Evolutionary conservation across 2,329 filamentous ascomycete species (phyloP).

Genomic region (Xylaria sp.): DNA sequence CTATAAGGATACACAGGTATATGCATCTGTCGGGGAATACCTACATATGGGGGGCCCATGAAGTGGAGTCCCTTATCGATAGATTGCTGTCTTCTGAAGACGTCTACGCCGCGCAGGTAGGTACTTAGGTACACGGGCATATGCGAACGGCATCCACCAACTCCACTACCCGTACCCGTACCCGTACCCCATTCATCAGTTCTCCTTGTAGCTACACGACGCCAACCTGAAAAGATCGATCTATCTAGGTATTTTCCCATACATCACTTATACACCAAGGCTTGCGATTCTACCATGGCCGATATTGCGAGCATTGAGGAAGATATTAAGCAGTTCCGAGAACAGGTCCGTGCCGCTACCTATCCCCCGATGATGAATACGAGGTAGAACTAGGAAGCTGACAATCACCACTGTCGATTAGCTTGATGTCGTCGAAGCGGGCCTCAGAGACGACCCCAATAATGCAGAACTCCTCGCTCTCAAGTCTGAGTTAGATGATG

Average conservation of each 20-base stretch:
- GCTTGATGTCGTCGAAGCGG: conserved; percentile 78
- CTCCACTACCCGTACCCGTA: too few species aligned
- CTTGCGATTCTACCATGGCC: conserved; percentile 43
- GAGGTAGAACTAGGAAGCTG: conserved; percentile 9
- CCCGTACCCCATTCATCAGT: too few species aligned
- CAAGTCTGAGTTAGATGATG: conserved; percentile 79
- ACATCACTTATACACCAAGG: not conserved
- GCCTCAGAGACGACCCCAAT: conserved; percentile 79
- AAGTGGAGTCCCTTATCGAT: too few species aligned
- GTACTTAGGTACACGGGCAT: too few species aligned
- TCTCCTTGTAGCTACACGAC: too few species aligned
- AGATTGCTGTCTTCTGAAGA: not conserved
- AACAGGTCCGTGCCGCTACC: conserved; percentile 58
- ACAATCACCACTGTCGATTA: conserved; percentile 42
- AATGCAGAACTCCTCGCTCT: conserved; percentile 79
- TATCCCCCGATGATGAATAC: not conserved
- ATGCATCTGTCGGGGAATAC: not conserved
- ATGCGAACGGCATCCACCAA: too few species aligned
- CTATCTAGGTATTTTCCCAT: not conserved
- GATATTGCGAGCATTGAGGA: conserved; percentile 54
- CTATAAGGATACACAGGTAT: too few species aligned
- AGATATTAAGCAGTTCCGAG: conserved; percentile 61
- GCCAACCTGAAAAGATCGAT: too few species aligned
- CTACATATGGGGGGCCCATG: not conserved
- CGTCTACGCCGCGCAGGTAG: too few species aligned